Base-by-base conservation (phyloP, 805 yeast genomes). In the Wickerhamomyces tratensis region DNA sequence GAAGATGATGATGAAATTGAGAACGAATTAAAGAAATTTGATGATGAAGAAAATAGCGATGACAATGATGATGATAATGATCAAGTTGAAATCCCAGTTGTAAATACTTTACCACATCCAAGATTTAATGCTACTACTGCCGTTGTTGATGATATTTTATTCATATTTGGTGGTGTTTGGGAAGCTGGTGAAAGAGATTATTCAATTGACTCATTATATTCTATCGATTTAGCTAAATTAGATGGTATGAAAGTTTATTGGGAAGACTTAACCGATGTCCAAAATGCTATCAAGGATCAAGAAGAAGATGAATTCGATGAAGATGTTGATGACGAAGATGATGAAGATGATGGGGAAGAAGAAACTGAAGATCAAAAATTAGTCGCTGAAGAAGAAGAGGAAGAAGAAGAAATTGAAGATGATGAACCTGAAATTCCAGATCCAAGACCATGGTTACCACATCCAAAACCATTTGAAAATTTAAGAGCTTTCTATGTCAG, bases 361-460 rank as follows among this genome's bases (percentile, higher is more conserved):
- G 73, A 65, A 15, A 53, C 47, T 20, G 64, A 60, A 1, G 76
- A 69, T 30, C 67, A 63, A 13, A 62, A 56, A 48, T 59, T 53
- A 37, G 63, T 56, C 38, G 66, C 62, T 9, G 66, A 58, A 30
- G 68, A 63, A 34, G 74, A 64, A 35, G 82, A 67, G n/a, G 80
- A 65, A 9, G 83, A 73, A 37, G 83, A 72, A 36, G 86, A 71
- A 12, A 75, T 59, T 2, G 81, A 69, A 38, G 82, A 69, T 30
- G 78, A 70, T 4, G 82, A 75, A 46, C 79, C 77, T 38, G 86
- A 78, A 48, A 75, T 82, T 51, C 95, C 95, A 14, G 98, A 91
- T 62, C 84, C 82, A 38, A 77, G 95, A 59, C 96, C 98, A 14
- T 91, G 96, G 95, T 71, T 91, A 43, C 97, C 98, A 39, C 97